Conservation (phyloP, 345 rosid species). For the Brassica napus region DNA sequence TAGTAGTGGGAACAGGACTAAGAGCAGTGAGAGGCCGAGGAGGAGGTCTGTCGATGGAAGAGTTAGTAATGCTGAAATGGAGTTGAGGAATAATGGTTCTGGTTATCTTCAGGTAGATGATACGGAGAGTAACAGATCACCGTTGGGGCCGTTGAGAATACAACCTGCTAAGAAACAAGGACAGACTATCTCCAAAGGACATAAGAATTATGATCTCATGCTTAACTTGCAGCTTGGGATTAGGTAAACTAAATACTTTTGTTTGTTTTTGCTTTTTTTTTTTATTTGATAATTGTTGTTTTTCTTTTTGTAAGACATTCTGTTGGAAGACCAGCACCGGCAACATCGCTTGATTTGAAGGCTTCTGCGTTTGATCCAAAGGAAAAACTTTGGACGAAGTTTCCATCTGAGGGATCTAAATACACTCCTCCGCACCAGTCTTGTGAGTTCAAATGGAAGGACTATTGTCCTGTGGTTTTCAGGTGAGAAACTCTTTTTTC, state of each 20-base stretch:
- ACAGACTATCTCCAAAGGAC: conserved; percentile 83
- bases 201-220: conserved; percentile 96
- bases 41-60: conserved; percentile 76
- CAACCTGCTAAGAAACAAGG: conserved; percentile 82
- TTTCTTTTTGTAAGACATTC: conserved; percentile 57
- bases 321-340: conserved; percentile 91
- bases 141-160: conserved; percentile 43
- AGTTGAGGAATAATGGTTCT: conserved; percentile 48
- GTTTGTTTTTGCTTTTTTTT: neutral
- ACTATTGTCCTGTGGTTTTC: conserved; percentile 96
- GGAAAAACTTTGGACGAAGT: conserved; percentile 96
- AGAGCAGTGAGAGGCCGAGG: conserved; percentile 43
- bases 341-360: conserved; percentile 79
- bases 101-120: conserved; percentile 51
- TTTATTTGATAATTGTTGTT: conserved; percentile 18
- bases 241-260: conserved; percentile 50
- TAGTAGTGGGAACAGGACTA: conserved; percentile 33
- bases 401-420: conserved; percentile 92
- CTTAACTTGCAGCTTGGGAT: conserved; percentile 96
- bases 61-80: conserved; percentile 51
- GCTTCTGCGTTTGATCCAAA: conserved; percentile 90
- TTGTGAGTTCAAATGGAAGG: conserved; percentile 92
- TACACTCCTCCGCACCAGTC: conserved; percentile 96
- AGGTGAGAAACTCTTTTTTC: conserved; percentile 48
- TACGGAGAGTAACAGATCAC: conserved; percentile 32